phyloP scores from a whole-genome alignment of 2,329 filamentous ascomycete genomes.

The Cercospora janseana region DNA sequence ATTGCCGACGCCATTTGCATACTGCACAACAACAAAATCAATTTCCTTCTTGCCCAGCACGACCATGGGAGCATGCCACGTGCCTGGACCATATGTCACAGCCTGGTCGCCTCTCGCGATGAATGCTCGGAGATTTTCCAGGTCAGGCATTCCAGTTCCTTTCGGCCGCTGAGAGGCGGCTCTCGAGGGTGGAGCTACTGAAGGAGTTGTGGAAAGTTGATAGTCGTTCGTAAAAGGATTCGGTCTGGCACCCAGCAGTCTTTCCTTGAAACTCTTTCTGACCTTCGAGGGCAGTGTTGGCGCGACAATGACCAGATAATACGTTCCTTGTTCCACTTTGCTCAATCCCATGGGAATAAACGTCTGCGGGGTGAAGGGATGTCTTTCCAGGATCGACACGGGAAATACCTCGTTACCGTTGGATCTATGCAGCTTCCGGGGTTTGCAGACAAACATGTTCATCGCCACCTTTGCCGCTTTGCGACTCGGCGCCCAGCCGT shows the following conservation, averaged over 20 bases:
- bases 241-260: conserved; percentile 44
- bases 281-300: conserved; percentile 60
- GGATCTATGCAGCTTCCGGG: conserved; percentile 52
- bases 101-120: conserved; percentile 74
- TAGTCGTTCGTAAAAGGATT: conserved; percentile 53
- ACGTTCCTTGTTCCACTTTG: conserved; percentile 45
- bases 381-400: conserved; percentile 76
- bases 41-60: conserved; percentile 69
- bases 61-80: conserved; percentile 97
- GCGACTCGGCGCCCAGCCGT: conserved; percentile 62
- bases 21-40: conserved; percentile 88
- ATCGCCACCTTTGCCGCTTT: conserved; percentile 61
- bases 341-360: conserved; percentile 73
- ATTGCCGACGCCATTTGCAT: conserved; percentile 72
- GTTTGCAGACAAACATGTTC: conserved; percentile 87
- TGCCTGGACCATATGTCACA: conserved; percentile 87
- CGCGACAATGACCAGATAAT: conserved; percentile 85
- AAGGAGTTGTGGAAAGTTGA: conserved; percentile 35
- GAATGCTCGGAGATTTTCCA: conserved; percentile 70
- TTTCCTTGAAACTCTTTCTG: conserved; percentile 37
- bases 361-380: conserved; percentile 91
- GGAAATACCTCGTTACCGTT: conserved; percentile 52
- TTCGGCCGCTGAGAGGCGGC: conserved; percentile 32
- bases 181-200: not conserved
- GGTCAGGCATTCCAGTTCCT: conserved; percentile 66